A percentile compares a stretch with the other conserved stretches of the same genome.
Conservation (phyloP, 78 protist genomes). For the Thecamonas trahens region DNA sequence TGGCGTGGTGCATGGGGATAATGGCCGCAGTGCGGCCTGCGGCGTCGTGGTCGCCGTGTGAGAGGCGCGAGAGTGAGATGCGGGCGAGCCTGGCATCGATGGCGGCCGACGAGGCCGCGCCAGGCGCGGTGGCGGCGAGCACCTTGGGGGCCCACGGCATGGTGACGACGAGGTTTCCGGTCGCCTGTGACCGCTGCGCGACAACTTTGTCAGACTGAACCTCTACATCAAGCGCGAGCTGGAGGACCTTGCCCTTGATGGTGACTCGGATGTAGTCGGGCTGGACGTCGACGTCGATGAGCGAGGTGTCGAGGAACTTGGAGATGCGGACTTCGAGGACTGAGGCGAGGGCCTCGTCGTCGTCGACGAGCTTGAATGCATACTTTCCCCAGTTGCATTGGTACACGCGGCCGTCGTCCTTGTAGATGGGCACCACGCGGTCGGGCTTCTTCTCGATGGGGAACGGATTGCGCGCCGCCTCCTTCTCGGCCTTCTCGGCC, state of each 20-base stretch:
- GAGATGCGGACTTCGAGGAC: background rate
- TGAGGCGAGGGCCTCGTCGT: background rate
- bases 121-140: background rate
- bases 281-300: constrained; percentile 44
- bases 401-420: background rate
- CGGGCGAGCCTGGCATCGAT: background rate
- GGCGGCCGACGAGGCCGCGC: background rate
- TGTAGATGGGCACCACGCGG: background rate
- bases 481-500: background rate
- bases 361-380: constrained; percentile 8
- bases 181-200: constrained; percentile 13
- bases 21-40: background rate
- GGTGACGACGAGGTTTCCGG: constrained; percentile 11
- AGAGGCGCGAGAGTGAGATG: background rate
- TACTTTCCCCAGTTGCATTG: constrained; percentile 41
- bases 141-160: constrained; percentile 6
- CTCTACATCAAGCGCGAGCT: constrained; percentile 3
- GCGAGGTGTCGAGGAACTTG: constrained; percentile 35
- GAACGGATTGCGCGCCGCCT: background rate
- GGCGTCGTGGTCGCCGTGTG: background rate
- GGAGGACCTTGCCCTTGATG: constrained; percentile 32
- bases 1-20: background rate
- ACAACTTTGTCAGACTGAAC: background rate
- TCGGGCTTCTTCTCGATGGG: background rate
- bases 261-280: constrained; percentile 29